Evolutionary conservation across 1,284 basidiomycete species (phyloP), one percentile per base, ranked within the genome.

Genomic region (Bondarzewia mesenterica): DNA sequence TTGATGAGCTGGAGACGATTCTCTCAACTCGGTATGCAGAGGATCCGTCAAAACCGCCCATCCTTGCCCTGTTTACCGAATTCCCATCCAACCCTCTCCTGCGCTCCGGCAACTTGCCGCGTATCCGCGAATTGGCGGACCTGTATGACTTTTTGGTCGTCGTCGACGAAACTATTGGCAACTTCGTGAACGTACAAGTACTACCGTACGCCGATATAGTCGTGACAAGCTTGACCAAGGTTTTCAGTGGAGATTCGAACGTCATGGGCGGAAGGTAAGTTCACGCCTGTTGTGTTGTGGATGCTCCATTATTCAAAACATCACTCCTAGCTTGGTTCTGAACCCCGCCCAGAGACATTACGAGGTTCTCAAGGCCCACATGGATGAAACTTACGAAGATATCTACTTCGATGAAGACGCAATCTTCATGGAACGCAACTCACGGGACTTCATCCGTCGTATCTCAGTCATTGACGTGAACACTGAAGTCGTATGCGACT

Each of bases 391-490:
- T 3, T 98, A 87, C 65, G 89, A 96, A 64, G 95, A 99, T 62
- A 73, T 73, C 22, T 96, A 91, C 68, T 98, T 88, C 61, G 77
- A 82, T 59, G 90, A 95, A 65, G 96, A 99, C 62, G 92, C 92
- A 27, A 82, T 98, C 47, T 97, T 87, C 72, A 89, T 99, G 85
- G 95, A 99, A 65, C 87, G 95, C 57, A 99, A 99, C 68, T 96
- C 93, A 18, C 89, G 95, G 46, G 85, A 97, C 68, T 97, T 97
- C 71, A 72, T 77, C 45, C 70, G 71, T 7, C 88, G 95, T 48
- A 78, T 94, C 55, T 73, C 74, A 50, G 65, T 73, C 48, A 92
- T 97, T 64, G 91, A 99, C 65, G 64, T 67, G 46, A 98, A 96
- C 63, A 77, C 95, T 2, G 83, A 89, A 61, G 79, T 79, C 23